These are phyloP conservation scores for Solanum etuberosum DNA, from an alignment of 257 asterid species.

Conservation along the genomic window DNA sequence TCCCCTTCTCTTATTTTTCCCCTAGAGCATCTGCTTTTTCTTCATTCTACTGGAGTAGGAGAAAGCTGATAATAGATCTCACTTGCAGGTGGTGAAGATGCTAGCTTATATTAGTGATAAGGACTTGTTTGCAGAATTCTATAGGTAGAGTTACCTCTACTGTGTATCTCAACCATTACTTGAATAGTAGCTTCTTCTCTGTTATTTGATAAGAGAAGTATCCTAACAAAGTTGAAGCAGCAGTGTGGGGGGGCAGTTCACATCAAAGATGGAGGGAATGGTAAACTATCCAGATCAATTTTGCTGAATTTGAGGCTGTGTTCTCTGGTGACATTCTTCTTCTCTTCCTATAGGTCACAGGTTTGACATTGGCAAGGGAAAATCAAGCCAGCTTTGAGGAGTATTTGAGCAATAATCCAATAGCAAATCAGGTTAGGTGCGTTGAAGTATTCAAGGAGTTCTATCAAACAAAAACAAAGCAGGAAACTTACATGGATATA, in stretches of 20 bases:
- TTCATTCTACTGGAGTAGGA: neutral
- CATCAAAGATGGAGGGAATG: constrained; percentile 99
- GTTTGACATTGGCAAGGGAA: constrained; percentile 89
- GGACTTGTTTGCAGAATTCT: constrained; percentile 97
- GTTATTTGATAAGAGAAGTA: constrained; percentile 87
- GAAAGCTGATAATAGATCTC: neutral
- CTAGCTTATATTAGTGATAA: constrained; percentile 92
- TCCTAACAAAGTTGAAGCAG: constrained; percentile 87
- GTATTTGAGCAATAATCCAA: constrained; percentile 49
- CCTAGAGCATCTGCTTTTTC: neutral
- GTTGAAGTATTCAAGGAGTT: constrained; percentile 92
- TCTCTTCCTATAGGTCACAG: constrained; percentile 56
- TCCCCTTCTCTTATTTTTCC: neutral
- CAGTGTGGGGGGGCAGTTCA: constrained; percentile 97
- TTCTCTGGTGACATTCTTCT: neutral
- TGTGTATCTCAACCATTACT: neutral
- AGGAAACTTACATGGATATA: constrained; percentile 87
- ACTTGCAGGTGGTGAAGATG: constrained; percentile 73
- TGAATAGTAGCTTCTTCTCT: neutral
- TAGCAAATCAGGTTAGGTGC: constrained; percentile 76
- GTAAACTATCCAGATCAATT: constrained; percentile 30
- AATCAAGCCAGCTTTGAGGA: constrained; percentile 83
- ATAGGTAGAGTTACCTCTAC: constrained; percentile 33
- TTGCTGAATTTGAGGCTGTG: neutral
- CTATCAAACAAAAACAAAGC: constrained; percentile 96